These are phyloP conservation scores for Penicillium sp. DNA, from an alignment of 2,329 filamentous ascomycete genomes.

Conservation along the genomic window DNA sequence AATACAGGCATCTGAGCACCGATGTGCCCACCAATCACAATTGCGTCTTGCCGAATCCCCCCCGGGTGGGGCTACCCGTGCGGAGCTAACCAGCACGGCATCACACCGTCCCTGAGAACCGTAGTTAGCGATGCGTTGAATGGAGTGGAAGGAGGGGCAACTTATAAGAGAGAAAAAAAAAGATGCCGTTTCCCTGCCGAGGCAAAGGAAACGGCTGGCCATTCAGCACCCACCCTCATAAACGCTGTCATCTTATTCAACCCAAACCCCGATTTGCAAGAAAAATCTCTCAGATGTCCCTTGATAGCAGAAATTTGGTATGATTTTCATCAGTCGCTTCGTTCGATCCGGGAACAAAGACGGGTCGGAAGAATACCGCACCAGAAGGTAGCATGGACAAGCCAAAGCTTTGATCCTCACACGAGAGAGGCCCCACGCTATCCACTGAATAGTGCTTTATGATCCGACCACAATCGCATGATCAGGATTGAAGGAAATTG, in stretches of 20 bases:
- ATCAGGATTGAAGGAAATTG: conserved; percentile 11
- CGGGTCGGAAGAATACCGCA: conserved; percentile 9
- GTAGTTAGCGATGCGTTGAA: conserved; percentile 32
- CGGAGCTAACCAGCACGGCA: background rate
- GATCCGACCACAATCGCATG: background rate
- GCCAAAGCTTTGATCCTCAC: conserved; percentile 94
- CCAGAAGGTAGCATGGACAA: conserved; percentile 62
- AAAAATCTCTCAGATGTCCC: conserved; percentile 8
- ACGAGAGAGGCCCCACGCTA: conserved; percentile 76
- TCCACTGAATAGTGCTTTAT: conserved; percentile 5
- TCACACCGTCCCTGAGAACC: background rate
- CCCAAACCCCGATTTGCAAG: conserved; percentile 8
- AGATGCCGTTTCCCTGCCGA: conserved; percentile 24
- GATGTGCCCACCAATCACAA: conserved; percentile 32
- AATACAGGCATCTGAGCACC: conserved; percentile 29
- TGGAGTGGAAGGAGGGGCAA: conserved; percentile 16
- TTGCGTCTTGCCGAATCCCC: conserved; percentile 31
- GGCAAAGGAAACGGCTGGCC: conserved; percentile 30
- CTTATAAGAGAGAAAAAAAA: conserved; percentile 44
- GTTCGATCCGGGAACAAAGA: background rate
- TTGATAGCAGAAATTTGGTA: background rate
- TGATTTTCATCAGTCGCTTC: background rate
- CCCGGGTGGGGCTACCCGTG: conserved; percentile 2
- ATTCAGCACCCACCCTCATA: conserved; percentile 11
- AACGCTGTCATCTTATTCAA: background rate